These are phyloP conservation scores for Ganoderma leucocontextum DNA, from an alignment of 1,284 basidiomycete species.

Conservation along the genomic window DNA sequence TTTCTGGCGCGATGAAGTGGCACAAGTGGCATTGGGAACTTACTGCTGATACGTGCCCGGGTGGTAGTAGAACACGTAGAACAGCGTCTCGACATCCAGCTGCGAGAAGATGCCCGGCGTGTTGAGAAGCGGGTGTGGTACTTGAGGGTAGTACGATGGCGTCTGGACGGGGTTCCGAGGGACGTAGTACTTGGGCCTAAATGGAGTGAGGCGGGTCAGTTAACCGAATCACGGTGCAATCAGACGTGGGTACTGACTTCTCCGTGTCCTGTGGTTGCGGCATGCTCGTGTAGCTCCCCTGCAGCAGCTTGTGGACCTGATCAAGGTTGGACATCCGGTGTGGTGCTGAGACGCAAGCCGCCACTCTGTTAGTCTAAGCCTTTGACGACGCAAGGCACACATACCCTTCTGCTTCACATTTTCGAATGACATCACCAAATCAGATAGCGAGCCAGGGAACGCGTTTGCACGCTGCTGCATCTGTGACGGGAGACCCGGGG, in stretches of 20 bases:
- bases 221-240: constrained; percentile 8
- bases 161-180: constrained; percentile 93
- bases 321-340: constrained; percentile 87
- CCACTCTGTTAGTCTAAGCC: constrained; percentile 12
- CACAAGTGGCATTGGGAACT: constrained; percentile 38
- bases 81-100: constrained; percentile 96
- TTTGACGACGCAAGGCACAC: constrained; percentile 34
- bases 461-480: constrained; percentile 49
- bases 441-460: constrained; percentile 87
- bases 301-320: constrained; percentile 91
- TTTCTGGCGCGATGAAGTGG: constrained; percentile 12
- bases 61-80: constrained; percentile 99
- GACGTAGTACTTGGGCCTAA: constrained; percentile 94
- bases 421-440: constrained; percentile 95
- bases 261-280: constrained; percentile 96
- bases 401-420: constrained; percentile 94
- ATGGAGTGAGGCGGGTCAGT: constrained; percentile 16
- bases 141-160: constrained; percentile 95
- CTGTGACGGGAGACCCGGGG: constrained; percentile 43
- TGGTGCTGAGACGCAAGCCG: constrained; percentile 60
- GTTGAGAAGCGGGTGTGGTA: constrained; percentile 83
- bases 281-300: constrained; percentile 87
- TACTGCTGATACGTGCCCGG: constrained; percentile 98
- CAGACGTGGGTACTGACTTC: constrained; percentile 66
- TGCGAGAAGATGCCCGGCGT: constrained; percentile 91